Base-by-base conservation (phyloP, 345 rosid genomes). In the Punica granatum region DNA sequence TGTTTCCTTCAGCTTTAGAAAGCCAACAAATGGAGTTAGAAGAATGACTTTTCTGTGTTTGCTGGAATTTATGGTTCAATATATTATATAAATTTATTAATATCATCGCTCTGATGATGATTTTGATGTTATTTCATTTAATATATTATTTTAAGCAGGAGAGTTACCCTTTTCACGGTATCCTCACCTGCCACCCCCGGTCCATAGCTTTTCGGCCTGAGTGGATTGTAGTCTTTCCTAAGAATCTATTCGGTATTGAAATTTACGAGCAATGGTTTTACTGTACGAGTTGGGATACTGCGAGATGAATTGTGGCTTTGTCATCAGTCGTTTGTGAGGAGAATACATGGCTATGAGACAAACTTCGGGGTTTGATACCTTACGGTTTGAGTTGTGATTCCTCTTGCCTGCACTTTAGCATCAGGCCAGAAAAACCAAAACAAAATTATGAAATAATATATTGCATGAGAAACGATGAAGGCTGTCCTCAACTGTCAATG, bases 111-210 rank as follows among this genome's bases (percentile, higher is more conserved):
- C 11, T 7, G 63, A 35, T 54, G 34, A 67, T 54, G 23, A 1
- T 65, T 23, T 14, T 37, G 34, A 36, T 30, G 63, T n/a, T 9
- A n/a, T 48, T 28, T 66, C 69, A 66, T 66, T n/a, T n/a, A n/a
- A n/a, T n/a, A n/a, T n/a, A n/a, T n/a, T n/a, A n/a, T n/a, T n/a
- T n/a, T n/a, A n/a, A n/a, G n/a, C n/a, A n/a, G n/a, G n/a, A n/a
- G n/a, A n/a, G n/a, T n/a, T n/a, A n/a, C n/a, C 44, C 44, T 41
- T 41, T 41, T 41, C 44, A 41, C 13, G 44, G 44, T 41, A 2
- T 41, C 13, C 2, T 13, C 14, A 2, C 44, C 0, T 16, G 10
- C 44, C 14, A 41, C 14, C 15, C n/a, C 15, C 48, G 16, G 15
- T 15, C 48, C 48, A 13, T n/a, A 8, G 23, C n/a, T 3, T 6